A percentile compares a stretch with the other conserved stretches of the same genome.
These are phyloP conservation scores for Thermoascus crustaceus DNA, from an alignment of 2,329 filamentous ascomycete genomes.

Conservation along the genomic window DNA sequence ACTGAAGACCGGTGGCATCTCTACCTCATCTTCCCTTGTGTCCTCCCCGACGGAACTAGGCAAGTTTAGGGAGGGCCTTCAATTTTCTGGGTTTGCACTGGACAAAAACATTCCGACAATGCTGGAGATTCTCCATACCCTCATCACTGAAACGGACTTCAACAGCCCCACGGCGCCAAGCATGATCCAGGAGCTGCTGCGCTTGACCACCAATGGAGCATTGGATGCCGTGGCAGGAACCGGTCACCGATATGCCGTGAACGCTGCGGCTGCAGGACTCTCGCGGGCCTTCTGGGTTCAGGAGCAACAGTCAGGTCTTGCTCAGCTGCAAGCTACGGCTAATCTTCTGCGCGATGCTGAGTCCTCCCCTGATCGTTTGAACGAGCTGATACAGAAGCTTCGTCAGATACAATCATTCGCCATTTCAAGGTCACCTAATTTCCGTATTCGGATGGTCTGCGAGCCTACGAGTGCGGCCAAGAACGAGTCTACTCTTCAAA, in stretches of 20 bases:
- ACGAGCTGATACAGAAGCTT: conserved; percentile 71
- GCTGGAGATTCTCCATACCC: conserved; percentile 72
- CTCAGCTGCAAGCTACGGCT: conserved; percentile 78
- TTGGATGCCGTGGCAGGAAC: conserved; percentile 86
- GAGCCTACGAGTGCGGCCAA: conserved; percentile 60
- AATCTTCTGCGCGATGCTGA: conserved; percentile 62
- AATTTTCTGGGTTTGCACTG: conserved; percentile 76
- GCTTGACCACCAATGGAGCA: conserved; percentile 78
- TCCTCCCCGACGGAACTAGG: conserved; percentile 66
- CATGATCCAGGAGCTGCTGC: conserved; percentile 77
- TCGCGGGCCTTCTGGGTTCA: conserved; percentile 62
- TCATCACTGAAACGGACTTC: conserved; percentile 85
- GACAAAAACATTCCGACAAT: conserved; percentile 86
- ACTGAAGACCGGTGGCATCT: conserved; percentile 86
- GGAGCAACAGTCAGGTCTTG: conserved; percentile 83
- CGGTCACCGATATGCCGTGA: conserved; percentile 78
- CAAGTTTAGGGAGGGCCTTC: conserved; percentile 68
- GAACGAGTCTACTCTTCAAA: conserved; percentile 63
- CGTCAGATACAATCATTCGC: conserved; percentile 77
- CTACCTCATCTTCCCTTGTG: conserved; percentile 73
- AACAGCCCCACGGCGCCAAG: conserved; percentile 70
- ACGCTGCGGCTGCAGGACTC: conserved; percentile 72
- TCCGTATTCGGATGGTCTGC: conserved; percentile 81
- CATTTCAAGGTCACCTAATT: conserved; percentile 55
- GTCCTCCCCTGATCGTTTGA: conserved; percentile 58